A percentile compares a stretch with the other conserved stretches of the same genome.
phyloP scores from a whole-genome alignment of 306 rosid species.

The Corylus avellana region DNA sequence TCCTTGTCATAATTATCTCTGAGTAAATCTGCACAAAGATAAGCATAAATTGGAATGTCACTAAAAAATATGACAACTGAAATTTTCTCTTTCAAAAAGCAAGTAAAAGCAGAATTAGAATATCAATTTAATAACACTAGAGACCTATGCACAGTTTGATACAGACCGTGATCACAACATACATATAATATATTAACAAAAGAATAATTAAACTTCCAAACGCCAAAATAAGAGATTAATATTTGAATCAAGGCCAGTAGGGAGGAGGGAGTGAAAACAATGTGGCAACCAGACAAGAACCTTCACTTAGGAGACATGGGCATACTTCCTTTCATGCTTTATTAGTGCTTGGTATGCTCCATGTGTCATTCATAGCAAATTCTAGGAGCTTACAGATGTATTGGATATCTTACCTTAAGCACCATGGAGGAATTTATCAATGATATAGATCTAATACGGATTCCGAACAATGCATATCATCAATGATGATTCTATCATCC shows the following conservation, averaged over 20 bases:
- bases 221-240: neutral
- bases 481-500: too few species aligned
- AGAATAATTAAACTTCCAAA: neutral
- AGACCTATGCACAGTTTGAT: neutral
- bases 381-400: neutral
- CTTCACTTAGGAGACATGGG: neutral
- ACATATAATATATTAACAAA: neutral
- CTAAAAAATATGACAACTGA: neutral
- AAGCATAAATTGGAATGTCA: neutral
- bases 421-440: too few species aligned
- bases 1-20: conserved; percentile 44
- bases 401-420: too few species aligned
- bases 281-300: neutral
- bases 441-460: too few species aligned
- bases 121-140: neutral
- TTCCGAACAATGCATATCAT: too few species aligned
- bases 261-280: neutral
- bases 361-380: neutral
- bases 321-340: neutral
- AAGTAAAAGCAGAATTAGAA: neutral
- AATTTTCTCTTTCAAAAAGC: neutral
- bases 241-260: neutral
- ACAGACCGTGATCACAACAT: neutral
- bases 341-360: neutral
- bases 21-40: conserved; percentile 61